Percentiles rank a stretch among this genome's conserved stretches.
These are phyloP conservation scores for Trichophaea hybrida DNA, from an alignment of 2,329 filamentous ascomycete genomes.

Conservation along the genomic window DNA sequence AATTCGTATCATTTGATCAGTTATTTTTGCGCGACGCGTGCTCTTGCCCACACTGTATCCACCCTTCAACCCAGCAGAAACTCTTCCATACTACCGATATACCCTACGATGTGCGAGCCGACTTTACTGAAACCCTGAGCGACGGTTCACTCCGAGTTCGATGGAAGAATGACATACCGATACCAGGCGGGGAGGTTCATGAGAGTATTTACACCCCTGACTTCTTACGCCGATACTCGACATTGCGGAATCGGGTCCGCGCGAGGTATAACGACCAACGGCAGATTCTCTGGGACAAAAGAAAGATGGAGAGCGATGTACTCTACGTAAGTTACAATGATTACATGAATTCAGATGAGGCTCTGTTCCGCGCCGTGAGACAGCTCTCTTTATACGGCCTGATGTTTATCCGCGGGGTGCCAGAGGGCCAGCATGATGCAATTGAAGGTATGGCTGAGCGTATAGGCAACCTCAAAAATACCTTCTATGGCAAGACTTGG, in stretches of 20 bases:
- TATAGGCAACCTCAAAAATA: constrained; percentile 67
- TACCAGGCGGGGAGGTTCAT: constrained; percentile 20
- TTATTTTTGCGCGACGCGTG: constrained; percentile 43
- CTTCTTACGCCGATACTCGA: constrained; percentile 25
- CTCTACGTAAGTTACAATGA: constrained; percentile 51
- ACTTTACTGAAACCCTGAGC: constrained; percentile 30
- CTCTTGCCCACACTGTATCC: constrained; percentile 42
- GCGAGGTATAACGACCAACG: constrained; percentile 30
- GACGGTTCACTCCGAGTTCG: constrained; percentile 40
- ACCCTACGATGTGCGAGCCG: constrained; percentile 35
- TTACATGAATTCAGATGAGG: constrained; percentile 49
- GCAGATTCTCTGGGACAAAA: constrained; percentile 36
- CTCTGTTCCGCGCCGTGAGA: constrained; percentile 47
- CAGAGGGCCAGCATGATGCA: constrained; percentile 36
- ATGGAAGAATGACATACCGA: constrained; percentile 37
- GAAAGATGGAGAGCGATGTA: constrained; percentile 37
- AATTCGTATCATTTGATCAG: constrained; percentile 22
- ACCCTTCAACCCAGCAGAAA: constrained; percentile 48
- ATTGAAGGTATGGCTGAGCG: constrained; percentile 55
- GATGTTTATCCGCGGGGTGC: constrained; percentile 62
- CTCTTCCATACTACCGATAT: constrained; percentile 52
- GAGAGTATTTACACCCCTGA: constrained; percentile 28
- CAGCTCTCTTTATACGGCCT: constrained; percentile 55
- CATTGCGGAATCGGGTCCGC: constrained; percentile 25
- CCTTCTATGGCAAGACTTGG: constrained; percentile 85